A percentile compares a stretch with the other conserved stretches of the same genome.
These are phyloP conservation scores for Apostasia ramifera DNA, from an alignment of 106 monocot species.

Conservation along the genomic window DNA sequence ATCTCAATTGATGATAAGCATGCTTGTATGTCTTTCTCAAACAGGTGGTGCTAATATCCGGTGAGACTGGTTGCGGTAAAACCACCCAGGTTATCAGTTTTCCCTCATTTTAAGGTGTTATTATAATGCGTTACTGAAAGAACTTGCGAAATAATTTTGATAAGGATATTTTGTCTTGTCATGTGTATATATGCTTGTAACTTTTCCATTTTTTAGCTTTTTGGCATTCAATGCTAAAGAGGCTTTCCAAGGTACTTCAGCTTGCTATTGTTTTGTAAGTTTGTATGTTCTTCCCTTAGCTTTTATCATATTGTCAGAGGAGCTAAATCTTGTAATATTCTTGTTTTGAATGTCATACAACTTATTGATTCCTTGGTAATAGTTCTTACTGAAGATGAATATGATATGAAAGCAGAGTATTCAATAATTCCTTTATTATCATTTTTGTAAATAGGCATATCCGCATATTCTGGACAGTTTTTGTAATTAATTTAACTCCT, in stretches of 20 bases:
- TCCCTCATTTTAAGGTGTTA: background rate
- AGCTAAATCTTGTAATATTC: no score
- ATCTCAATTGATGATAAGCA: background rate
- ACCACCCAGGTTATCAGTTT: slow-evolving; percentile 83
- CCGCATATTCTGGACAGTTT: background rate
- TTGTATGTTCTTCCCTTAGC: background rate
- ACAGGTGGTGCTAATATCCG: slow-evolving; percentile 91
- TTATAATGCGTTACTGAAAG: no score
- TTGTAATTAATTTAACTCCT: background rate
- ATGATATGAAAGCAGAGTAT: background rate
- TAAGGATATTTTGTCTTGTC: no score
- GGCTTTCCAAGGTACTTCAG: background rate
- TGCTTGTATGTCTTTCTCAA: slow-evolving; percentile 7
- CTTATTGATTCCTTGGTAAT: background rate
- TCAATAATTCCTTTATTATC: background rate
- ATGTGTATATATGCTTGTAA: no score
- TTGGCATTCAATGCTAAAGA: no score
- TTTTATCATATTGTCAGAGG: no score
- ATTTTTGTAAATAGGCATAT: background rate
- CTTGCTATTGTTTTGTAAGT: background rate
- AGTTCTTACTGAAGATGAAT: background rate
- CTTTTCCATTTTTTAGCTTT: no score
- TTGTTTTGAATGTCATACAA: no score
- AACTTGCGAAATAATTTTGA: no score
- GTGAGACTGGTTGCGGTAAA: slow-evolving; percentile 98